Evolutionary conservation across 2,329 filamentous ascomycete species (phyloP), one percentile per base, ranked within the genome.

Genomic region (Talaromyces marneffei): DNA sequence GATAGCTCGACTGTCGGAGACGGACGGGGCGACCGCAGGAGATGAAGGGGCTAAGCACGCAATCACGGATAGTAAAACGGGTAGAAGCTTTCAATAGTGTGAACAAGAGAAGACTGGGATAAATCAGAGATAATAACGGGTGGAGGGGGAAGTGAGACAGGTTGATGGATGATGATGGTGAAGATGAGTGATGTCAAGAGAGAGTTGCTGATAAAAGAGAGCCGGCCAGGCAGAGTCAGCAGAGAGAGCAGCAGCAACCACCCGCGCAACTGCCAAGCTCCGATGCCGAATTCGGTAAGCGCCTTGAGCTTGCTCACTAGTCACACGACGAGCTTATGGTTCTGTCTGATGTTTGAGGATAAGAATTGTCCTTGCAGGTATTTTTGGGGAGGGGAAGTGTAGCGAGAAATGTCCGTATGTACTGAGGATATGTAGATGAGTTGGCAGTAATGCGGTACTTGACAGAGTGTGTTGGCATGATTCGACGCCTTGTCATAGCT

Each of bases 1-100:
- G 44, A 50, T 23, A 52, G 54, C 54, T 72, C 66, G 67, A 69
- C 63, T 69, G 62, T 37, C 52, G 57, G 35, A n/a, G 62, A 61
- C 59, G 62, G 62, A 55, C 27, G 39, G n/a, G 58, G 52, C 35
- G 46, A 14, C 40, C 35, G 52, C 44, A 40, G 31, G 42, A 40
- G 55, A 46, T 54, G 54, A 53, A 56, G 39, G 56, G 54, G 42
- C 44, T 40, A 42, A 18, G 18, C 54, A 57, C 33, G 61, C 31
- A 56, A 56, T 39, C 55, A 50, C 54, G 33, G 33, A 23, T 9
- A 33, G 18, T 10, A 25, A n/a, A 31, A 33, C 33, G 9, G 33
- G 8, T 10, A 59, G 16, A 40, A 59, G 27, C 40, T 52, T 37
- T 39, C 7, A 31, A 39, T 25, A 53, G 27, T 16, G 3, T 3